phyloP scores from a whole-genome alignment of 192 early-diverging fungal genomes.

The Powellomyces hirtus region DNA sequence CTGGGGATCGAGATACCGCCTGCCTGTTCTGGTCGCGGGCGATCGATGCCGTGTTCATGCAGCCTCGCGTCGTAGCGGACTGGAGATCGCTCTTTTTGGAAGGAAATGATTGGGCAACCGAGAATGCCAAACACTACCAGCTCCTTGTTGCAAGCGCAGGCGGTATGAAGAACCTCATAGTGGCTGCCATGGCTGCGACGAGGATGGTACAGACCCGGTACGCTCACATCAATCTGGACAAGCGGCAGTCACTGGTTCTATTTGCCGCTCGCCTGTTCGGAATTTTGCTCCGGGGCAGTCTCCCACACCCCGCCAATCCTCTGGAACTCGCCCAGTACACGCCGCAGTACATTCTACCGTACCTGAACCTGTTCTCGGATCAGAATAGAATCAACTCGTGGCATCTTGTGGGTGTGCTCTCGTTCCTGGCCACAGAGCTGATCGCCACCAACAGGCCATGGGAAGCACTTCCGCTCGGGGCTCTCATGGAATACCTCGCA shows the following conservation, averaged over 20 bases:
- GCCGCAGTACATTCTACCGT: slow-evolving; percentile 11
- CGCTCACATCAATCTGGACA: slow-evolving; percentile 18
- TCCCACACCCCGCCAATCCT: slow-evolving; percentile 16
- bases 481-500: slow-evolving; percentile 13
- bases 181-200: slow-evolving; percentile 8
- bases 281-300: neutral
- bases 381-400: neutral
- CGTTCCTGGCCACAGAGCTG: slow-evolving; percentile 13
- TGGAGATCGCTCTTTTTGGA: slow-evolving; percentile 13
- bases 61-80: neutral
- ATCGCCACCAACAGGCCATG: neutral
- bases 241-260: slow-evolving; percentile 12
- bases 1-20: slow-evolving; percentile 8
- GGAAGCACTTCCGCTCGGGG: slow-evolving; percentile 7
- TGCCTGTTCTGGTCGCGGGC: slow-evolving; percentile 28
- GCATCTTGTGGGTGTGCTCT: neutral
- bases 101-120: neutral
- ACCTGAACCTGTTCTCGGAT: slow-evolving; percentile 14
- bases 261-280: slow-evolving; percentile 16
- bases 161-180: slow-evolving; percentile 13
- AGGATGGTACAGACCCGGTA: slow-evolving; percentile 22
- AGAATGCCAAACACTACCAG: neutral
- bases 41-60: slow-evolving; percentile 23
- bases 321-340: slow-evolving; percentile 1
- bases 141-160: slow-evolving; percentile 3